Evolutionary conservation across 2,329 filamentous ascomycete genomes (phyloP), one percentile per base, ranked within the genome.

Genomic region (Plenodomus tracheiphilus): DNA sequence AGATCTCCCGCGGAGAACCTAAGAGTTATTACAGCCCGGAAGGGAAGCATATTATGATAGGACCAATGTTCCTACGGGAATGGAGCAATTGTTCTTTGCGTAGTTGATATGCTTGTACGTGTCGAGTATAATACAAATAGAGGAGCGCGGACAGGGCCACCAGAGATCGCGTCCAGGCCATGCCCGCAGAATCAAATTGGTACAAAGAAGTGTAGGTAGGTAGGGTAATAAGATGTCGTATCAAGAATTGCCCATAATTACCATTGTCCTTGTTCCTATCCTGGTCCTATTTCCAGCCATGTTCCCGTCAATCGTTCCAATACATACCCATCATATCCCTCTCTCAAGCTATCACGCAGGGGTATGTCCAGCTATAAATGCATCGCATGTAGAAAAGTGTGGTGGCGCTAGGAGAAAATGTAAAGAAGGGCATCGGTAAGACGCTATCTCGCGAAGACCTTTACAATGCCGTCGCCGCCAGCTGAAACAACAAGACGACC

Each of bases 381-480:
- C 46, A 51, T 52, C 44, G 49, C 45, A 43, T 21, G 49, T 49
- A 52, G 41, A 18, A 46, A 46, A 17, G 36, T 41, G 45, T 38
- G 41, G 32, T 22, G 35, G 39, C 36, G 39, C 39, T 49, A 59
- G 25, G 41, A 42, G 41, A 47, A 53, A 41, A 43, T 52, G 36
- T 50, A 48, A 46, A 36, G 40, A 25, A 13, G 34, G 25, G 30
- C 43, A 41, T 42, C 40, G 44, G 46, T 43, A 34, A 51, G 43
- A 52, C 36, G 49, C 60, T 65, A 72, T 59, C 69, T 62, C 32
- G 69, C 75, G 71, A 87, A 97, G 48, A 97, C 92, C 78, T 97
- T 97, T 54, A 97, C 93, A 30, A 96, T 87, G 6, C 94, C 94
- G 71, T 99, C 94, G 11, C 94, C 94, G 35, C 94, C 94, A 32